Evolutionary conservation across 2,329 filamentous ascomycete genomes (phyloP).

Genomic region (Fusarium decemcellulare): DNA sequence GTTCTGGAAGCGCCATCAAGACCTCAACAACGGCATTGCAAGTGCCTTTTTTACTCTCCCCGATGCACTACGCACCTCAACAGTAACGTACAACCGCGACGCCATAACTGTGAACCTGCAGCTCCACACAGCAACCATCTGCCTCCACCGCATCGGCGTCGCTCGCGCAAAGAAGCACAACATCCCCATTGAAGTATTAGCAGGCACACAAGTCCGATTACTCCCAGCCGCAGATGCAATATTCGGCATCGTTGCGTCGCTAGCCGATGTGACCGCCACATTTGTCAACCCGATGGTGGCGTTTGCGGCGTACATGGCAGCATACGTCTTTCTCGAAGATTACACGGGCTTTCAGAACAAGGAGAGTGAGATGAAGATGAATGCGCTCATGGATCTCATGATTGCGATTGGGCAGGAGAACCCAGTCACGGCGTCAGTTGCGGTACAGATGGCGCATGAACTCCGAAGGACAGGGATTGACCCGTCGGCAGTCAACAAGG

Average conservation of each 20-base stretch:
- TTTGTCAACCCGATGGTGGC: constrained; percentile 80
- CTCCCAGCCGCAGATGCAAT: constrained; percentile 86
- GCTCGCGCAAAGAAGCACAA: constrained; percentile 70
- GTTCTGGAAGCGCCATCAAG: constrained; percentile 87
- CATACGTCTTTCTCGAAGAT: constrained; percentile 79
- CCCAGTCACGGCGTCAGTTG: constrained; percentile 77
- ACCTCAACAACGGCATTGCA: constrained; percentile 82
- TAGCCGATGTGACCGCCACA: constrained; percentile 51
- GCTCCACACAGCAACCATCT: constrained; percentile 87
- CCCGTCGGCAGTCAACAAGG: constrained; percentile 42
- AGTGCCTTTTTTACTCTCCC: constrained; percentile 83
- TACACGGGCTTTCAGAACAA: constrained; percentile 73
- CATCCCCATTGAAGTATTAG: constrained; percentile 7
- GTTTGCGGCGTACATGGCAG: constrained; percentile 80
- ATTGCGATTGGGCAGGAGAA: constrained; percentile 75
- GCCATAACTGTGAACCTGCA: constrained; percentile 87
- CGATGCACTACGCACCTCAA: constrained; percentile 76
- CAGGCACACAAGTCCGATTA: constrained; percentile 75
- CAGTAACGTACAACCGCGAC: constrained; percentile 75
- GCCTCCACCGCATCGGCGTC: constrained; percentile 86
- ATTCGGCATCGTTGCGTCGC: constrained; percentile 77
- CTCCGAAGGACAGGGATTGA: constrained; percentile 59
- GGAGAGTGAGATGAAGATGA: constrained; percentile 65
- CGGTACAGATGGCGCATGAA: constrained; percentile 78
- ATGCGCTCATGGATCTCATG: constrained; percentile 78